These are phyloP conservation scores for Mortierella sp. DNA, from an alignment of 371 early-diverging fungal species.

Conservation along the genomic window DNA sequence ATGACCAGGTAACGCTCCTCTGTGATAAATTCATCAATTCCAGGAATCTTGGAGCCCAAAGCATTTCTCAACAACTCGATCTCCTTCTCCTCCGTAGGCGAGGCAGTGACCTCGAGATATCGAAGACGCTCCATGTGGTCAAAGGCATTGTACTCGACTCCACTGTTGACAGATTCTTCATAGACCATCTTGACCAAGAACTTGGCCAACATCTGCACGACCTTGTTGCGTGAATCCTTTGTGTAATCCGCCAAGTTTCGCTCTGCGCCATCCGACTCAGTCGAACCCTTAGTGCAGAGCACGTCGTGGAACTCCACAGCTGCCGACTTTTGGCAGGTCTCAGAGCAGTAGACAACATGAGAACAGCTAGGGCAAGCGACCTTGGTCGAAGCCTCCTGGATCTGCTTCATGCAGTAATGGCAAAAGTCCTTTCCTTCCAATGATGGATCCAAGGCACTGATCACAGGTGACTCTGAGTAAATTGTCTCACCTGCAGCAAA, in stretches of 20 bases:
- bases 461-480: slow-evolving; percentile 77
- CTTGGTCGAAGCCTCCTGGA: slow-evolving; percentile 48
- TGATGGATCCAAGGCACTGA: slow-evolving; percentile 70
- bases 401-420: slow-evolving; percentile 69
- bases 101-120: slow-evolving; percentile 62
- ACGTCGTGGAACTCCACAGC: slow-evolving; percentile 70
- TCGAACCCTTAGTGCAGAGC: slow-evolving; percentile 63
- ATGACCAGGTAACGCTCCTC: slow-evolving; percentile 81
- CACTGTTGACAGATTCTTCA: slow-evolving; percentile 63
- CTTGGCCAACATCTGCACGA: slow-evolving; percentile 77
- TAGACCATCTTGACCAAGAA: slow-evolving; percentile 80
- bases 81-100: slow-evolving; percentile 60
- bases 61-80: slow-evolving; percentile 67
- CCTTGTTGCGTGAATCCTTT: slow-evolving; percentile 59
- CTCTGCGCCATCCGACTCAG: slow-evolving; percentile 22
- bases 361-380: slow-evolving; percentile 66
- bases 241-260: slow-evolving; percentile 37
- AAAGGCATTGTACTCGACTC: slow-evolving; percentile 69
- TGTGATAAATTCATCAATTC: slow-evolving; percentile 83
- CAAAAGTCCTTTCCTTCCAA: slow-evolving; percentile 68
- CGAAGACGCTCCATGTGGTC: slow-evolving; percentile 86
- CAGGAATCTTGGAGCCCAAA: slow-evolving; percentile 74
- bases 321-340: slow-evolving; percentile 65
- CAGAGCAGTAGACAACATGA: slow-evolving; percentile 69
- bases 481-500: slow-evolving; percentile 75